Base-by-base conservation (phyloP, 257 asterid species). In the Petrea volubilis region DNA sequence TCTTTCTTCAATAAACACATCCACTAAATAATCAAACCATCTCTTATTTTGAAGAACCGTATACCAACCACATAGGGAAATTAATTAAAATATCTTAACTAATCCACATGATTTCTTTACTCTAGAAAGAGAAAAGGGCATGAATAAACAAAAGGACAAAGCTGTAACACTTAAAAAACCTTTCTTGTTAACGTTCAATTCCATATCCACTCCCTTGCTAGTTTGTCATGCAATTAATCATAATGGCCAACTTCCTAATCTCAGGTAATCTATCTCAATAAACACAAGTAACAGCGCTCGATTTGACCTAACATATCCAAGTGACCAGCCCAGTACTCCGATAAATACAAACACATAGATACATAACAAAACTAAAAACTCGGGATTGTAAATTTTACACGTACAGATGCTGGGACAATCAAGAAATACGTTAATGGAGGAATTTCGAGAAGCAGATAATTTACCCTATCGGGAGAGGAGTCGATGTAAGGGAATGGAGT, bases 401-500 rank as follows among this genome's bases (percentile, higher is more conserved):
- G 12, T 36, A 9, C 23, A 23, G 17, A 24, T 0, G 25, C 6
- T 29, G 1, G 46, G 12, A 41, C 40, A 67, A 75, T 68, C 33
- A 33, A 44, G 34, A 40, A 51, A 36, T 57, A 44, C 47, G 46
- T 23, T 43, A 36, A 18, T 14, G 40, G 24, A 24, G 15, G 63
- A 62, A 60, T 5, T 6, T 55, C 14, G 15, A 61, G 52, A 43
- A 56, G 40, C 67, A 20, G 21, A 34, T 58, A 14, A 70, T 60
- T 44, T 67, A 78, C 82, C 57, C 4, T 64, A 29, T 15, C 13
- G 71, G n/a, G n/a, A 14, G 70, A 65, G 47, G 43, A 40, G 27
- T 41, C 11, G 38, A 11, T 5, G 15, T 8, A 24, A 13, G 52
- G 6, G 55, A 25, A 11, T 41, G 12, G n/a, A 17, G 56, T 2